Evolutionary conservation across 2,329 filamentous ascomycete species (phyloP).

Genomic region (Phoma sp.): DNA sequence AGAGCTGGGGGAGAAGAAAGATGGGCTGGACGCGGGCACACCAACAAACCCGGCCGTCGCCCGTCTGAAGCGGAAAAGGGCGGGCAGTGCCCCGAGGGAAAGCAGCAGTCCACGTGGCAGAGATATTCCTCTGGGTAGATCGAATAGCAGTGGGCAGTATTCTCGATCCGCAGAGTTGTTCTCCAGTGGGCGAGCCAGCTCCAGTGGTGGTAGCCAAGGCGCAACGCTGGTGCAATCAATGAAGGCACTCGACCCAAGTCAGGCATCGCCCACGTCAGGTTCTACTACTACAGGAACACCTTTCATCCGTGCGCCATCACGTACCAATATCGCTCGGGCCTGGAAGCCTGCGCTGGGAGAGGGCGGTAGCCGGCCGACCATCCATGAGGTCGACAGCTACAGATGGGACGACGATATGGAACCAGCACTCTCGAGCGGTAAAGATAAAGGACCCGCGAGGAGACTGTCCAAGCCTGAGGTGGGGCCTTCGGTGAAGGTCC

Average conservation of each 20-base stretch:
- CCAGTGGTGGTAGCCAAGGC: slow-evolving; percentile 31
- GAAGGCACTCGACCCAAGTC: slow-evolving; percentile 37
- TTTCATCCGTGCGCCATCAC: slow-evolving; percentile 57
- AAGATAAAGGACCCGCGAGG: slow-evolving; percentile 37
- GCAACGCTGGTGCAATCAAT: slow-evolving; percentile 33
- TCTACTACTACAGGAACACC: slow-evolving; percentile 55
- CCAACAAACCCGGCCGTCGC: slow-evolving; percentile 42
- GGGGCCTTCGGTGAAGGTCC: slow-evolving; percentile 64
- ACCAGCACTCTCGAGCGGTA: slow-evolving; percentile 36
- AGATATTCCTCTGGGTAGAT: slow-evolving; percentile 36
- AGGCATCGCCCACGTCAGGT: slow-evolving; percentile 35
- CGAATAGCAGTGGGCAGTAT: slow-evolving; percentile 31
- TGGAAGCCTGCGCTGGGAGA: slow-evolving; percentile 32
- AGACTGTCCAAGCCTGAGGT: slow-evolving; percentile 30
- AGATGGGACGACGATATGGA: slow-evolving; percentile 55
- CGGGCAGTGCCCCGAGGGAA: slow-evolving; percentile 34
- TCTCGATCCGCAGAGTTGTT: slow-evolving; percentile 38
- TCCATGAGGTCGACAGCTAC: slow-evolving; percentile 54
- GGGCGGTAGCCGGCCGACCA: slow-evolving; percentile 42
- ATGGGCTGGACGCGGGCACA: slow-evolving; percentile 23
- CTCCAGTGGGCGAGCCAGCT: slow-evolving; percentile 30
- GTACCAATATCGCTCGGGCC: slow-evolving; percentile 41
- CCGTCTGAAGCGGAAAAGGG: slow-evolving; percentile 44
- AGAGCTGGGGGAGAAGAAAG: slow-evolving; percentile 45
- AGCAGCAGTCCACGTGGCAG: slow-evolving; percentile 28